Conservation (phyloP, 352 stramenopile genomes). For the Globisporangium carolinianum region DNA sequence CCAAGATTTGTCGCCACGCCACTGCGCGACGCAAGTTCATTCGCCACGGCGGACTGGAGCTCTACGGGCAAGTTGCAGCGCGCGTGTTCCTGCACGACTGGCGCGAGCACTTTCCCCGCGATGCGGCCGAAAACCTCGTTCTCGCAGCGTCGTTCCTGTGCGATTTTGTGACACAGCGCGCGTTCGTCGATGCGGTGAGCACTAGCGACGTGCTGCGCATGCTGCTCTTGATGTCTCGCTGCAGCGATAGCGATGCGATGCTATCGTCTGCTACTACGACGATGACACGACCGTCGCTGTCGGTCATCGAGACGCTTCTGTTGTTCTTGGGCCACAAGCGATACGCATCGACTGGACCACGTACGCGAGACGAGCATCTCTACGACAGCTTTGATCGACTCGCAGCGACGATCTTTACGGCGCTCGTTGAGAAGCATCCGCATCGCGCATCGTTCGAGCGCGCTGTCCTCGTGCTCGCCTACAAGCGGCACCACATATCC, state of each 20-base stretch:
- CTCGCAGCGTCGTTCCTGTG: conserved; percentile 22
- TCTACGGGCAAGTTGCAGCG: conserved; percentile 19
- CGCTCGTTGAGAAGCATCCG: conserved; percentile 20
- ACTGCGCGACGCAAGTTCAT: conserved; percentile 17
- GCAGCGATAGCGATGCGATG: background rate
- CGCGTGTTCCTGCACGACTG: conserved; percentile 5
- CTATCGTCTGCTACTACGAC: no score
- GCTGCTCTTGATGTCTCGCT: conserved; percentile 2
- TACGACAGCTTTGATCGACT: conserved; percentile 19
- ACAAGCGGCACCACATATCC: background rate
- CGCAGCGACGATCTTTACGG: conserved; percentile 12
- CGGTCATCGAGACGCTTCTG: conserved; percentile 5
- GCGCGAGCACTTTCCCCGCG: background rate
- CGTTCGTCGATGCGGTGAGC: conserved; percentile 3
- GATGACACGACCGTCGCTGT: background rate
- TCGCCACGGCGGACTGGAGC: conserved; percentile 15
- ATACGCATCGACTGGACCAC: background rate
- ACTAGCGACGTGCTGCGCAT: conserved; percentile 5
- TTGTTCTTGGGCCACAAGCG: conserved; percentile 2
- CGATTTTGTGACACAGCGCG: conserved; percentile 7
- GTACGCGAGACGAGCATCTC: background rate
- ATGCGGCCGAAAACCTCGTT: conserved; percentile 20
- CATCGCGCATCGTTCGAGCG: conserved; percentile 10
- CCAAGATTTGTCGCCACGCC: conserved; percentile 17
- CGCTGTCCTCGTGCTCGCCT: conserved; percentile 1